These are phyloP conservation scores for Kalanchoe fedtschenkoi DNA, from an alignment of 164 flowering plant genomes.

Conservation along the genomic window DNA sequence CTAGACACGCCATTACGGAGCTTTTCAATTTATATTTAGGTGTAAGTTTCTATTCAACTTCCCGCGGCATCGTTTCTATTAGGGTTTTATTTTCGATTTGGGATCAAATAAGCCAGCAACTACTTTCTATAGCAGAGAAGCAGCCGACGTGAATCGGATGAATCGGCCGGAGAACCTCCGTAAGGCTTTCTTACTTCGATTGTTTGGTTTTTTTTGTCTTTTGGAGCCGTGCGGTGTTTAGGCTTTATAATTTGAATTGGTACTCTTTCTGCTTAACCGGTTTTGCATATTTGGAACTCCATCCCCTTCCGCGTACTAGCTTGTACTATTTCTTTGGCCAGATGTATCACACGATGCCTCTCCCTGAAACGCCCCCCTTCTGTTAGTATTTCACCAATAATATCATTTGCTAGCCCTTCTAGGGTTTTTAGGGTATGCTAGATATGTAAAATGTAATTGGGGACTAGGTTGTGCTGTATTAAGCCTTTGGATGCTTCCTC, in stretches of 20 bases:
- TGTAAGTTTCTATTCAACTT: slow-evolving; percentile 17
- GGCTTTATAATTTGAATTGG: neutral
- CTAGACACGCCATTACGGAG: slow-evolving; percentile 54
- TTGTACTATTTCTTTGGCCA: no score
- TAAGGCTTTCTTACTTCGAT: slow-evolving; percentile 19
- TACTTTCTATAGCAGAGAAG: slow-evolving; percentile 38
- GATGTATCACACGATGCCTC: no score
- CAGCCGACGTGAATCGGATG: slow-evolving; percentile 50
- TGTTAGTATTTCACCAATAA: no score
- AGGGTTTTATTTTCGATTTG: neutral
- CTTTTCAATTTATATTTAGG: slow-evolving; percentile 91
- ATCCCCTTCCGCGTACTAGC: no score
- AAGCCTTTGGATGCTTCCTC: no score
- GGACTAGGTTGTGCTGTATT: no score
- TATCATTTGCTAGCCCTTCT: no score
- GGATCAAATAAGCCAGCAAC: neutral
- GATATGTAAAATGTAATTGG: no score
- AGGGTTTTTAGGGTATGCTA: no score
- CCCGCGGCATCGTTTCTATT: neutral
- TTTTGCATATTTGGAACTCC: no score
- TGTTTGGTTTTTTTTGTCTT: slow-evolving; percentile 7
- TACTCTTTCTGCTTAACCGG: no score
- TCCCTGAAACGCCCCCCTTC: no score
- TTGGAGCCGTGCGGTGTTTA: neutral
- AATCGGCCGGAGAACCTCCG: slow-evolving; percentile 62